phyloP scores from a whole-genome alignment of 1,139 yeast species.

The Kodamaea plutei region DNA sequence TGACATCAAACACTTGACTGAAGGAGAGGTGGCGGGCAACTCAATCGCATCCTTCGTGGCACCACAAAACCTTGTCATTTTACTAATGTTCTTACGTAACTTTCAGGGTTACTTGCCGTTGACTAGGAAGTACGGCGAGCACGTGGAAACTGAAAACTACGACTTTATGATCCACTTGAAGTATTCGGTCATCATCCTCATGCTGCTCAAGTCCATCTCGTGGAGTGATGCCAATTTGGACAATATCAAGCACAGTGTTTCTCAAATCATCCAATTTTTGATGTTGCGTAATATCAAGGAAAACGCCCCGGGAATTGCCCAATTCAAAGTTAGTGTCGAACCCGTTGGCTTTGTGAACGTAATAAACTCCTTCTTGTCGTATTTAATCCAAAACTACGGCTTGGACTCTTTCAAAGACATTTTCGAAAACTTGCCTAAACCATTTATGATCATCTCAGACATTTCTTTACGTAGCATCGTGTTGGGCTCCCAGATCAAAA shows the following conservation, averaged over 20 bases:
- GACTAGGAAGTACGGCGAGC: slow-evolving; percentile 61
- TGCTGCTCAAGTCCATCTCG: slow-evolving; percentile 43
- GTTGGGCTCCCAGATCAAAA: slow-evolving; percentile 66
- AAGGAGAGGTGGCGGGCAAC: slow-evolving; percentile 22
- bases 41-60: slow-evolving; percentile 21
- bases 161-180: slow-evolving; percentile 48
- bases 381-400: slow-evolving; percentile 32
- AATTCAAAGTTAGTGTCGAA: slow-evolving; percentile 46
- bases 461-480: slow-evolving; percentile 59
- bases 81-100: slow-evolving; percentile 40
- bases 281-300: slow-evolving; percentile 19
- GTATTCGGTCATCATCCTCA: slow-evolving; percentile 45
- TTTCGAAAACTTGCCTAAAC: slow-evolving; percentile 15
- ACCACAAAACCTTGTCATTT: slow-evolving; percentile 31
- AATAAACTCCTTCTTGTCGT: slow-evolving; percentile 50
- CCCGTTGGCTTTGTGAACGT: slow-evolving; percentile 58
- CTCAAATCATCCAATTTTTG: slow-evolving; percentile 24
- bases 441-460: slow-evolving; percentile 48
- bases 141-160: slow-evolving; percentile 54
- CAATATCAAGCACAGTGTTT: slow-evolving; percentile 14
- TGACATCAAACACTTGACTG: slow-evolving; percentile 43
- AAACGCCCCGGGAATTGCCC: slow-evolving; percentile 35
- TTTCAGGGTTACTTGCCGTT: slow-evolving; percentile 60
- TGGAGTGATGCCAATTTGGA: slow-evolving; percentile 24
- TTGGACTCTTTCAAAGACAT: slow-evolving; percentile 16